Conservation (phyloP, 2,329 filamentous ascomycete species). For the Parastagonospora avenae region DNA sequence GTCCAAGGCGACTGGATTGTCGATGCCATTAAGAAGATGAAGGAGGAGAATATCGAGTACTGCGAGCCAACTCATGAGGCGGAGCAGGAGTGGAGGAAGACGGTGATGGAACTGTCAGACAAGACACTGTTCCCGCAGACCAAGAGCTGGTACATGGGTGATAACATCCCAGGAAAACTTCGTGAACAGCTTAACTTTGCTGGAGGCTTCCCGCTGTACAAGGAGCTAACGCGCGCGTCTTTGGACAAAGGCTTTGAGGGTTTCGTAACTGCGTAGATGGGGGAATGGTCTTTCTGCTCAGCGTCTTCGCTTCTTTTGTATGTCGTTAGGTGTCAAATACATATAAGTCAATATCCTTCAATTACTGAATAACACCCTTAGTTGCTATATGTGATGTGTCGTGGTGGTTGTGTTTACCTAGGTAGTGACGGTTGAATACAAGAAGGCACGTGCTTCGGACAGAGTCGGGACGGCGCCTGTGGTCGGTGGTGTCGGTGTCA, state of each 20-base stretch:
- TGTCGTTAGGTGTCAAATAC: not conserved
- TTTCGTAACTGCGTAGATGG: not conserved
- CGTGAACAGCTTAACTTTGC: slow-evolving; percentile 53
- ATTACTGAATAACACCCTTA: not conserved
- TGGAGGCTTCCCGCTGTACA: slow-evolving; percentile 50
- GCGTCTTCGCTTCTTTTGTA: slow-evolving; percentile 1
- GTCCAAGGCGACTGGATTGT: slow-evolving; percentile 54
- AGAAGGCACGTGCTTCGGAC: slow-evolving; percentile 2
- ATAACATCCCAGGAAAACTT: slow-evolving; percentile 54
- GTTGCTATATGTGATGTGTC: not conserved
- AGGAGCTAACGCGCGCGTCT: slow-evolving; percentile 45
- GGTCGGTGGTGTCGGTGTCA: slow-evolving; percentile 12
- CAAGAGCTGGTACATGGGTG: slow-evolving; percentile 52
- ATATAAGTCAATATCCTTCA: too few species aligned
- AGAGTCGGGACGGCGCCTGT: slow-evolving; percentile 3
- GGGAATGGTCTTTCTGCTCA: not conserved
- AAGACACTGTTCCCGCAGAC: slow-evolving; percentile 50
- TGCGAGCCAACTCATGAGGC: slow-evolving; percentile 50
- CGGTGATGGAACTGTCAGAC: slow-evolving; percentile 48
- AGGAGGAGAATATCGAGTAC: slow-evolving; percentile 45
- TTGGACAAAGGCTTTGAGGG: slow-evolving; percentile 28
- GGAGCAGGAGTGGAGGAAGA: slow-evolving; percentile 50
- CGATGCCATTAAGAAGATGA: slow-evolving; percentile 47
- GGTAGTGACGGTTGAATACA: not conserved
- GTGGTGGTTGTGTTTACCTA: slow-evolving; percentile 3